Percentiles rank a stretch among this genome's conserved stretches.
Conservation (phyloP, 2,329 filamentous ascomycete genomes). For the Fusarium mangiferae region DNA sequence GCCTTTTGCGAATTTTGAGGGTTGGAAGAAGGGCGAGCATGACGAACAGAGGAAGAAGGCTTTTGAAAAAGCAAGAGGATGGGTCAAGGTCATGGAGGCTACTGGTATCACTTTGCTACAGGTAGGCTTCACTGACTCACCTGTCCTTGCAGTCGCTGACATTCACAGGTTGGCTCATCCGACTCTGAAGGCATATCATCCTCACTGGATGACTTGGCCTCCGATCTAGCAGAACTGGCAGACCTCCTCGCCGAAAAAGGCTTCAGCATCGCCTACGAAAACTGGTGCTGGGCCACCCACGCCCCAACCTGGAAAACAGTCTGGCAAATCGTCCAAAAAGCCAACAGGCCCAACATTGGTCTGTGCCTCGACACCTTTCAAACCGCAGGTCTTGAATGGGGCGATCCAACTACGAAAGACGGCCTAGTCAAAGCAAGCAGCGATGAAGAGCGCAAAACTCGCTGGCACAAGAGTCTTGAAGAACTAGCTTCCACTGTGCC, state of each 20-base stretch:
- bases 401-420: slow-evolving; percentile 72
- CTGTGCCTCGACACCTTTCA: slow-evolving; percentile 85
- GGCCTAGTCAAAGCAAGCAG: slow-evolving; percentile 63
- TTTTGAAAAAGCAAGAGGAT: slow-evolving; percentile 70
- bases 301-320: slow-evolving; percentile 75
- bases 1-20: slow-evolving; percentile 81
- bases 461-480: slow-evolving; percentile 64
- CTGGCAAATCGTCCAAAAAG: slow-evolving; percentile 73
- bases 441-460: slow-evolving; percentile 57
- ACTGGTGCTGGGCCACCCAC: slow-evolving; percentile 83
- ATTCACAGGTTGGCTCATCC: slow-evolving; percentile 57
- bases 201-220: slow-evolving; percentile 62
- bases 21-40: slow-evolving; percentile 65
- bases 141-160: neutral
- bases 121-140: slow-evolving; percentile 49
- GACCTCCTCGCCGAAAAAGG: slow-evolving; percentile 67
- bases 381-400: slow-evolving; percentile 77
- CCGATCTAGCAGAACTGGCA: slow-evolving; percentile 71
- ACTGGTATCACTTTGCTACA: slow-evolving; percentile 77
- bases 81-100: slow-evolving; percentile 77
- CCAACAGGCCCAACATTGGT: slow-evolving; percentile 73
- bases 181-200: slow-evolving; percentile 68
- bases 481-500: slow-evolving; percentile 68
- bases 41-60: slow-evolving; percentile 69
- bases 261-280: slow-evolving; percentile 78